Evolutionary conservation across 805 yeast genomes (phyloP).

Genomic region (Starmerella sp.): DNA sequence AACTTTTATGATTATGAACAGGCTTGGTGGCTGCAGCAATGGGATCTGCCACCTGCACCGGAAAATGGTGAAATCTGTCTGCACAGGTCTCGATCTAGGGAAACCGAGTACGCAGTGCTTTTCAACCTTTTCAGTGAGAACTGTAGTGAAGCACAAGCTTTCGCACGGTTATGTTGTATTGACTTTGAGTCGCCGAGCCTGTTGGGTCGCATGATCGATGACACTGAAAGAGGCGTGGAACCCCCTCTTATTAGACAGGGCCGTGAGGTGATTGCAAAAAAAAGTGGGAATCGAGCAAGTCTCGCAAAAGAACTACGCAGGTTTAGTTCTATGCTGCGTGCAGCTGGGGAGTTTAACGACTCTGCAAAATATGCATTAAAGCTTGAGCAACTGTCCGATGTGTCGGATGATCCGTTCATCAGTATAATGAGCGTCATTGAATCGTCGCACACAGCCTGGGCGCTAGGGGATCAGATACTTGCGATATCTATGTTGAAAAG

Average conservation of each 20-base stretch:
- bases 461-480: constrained; percentile 41
- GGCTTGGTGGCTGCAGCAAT: constrained; percentile 65
- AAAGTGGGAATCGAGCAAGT: not conserved
- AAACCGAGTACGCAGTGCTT: constrained; percentile 25
- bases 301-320: constrained; percentile 10
- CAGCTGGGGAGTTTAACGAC: constrained; percentile 19
- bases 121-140: constrained; percentile 1
- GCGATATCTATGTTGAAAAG: constrained; percentile 37
- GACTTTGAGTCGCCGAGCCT: not conserved
- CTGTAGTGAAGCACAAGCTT: not conserved
- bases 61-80: constrained; percentile 30
- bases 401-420: not conserved
- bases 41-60: constrained; percentile 42
- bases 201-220: not conserved
- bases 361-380: constrained; percentile 22
- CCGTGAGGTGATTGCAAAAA: constrained; percentile 27
- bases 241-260: constrained; percentile 6
- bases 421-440: constrained; percentile 28
- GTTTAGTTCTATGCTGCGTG: constrained; percentile 16
- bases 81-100: not conserved
- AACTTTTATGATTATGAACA: constrained; percentile 12
- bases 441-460: constrained; percentile 57
- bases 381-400: constrained; percentile 15
- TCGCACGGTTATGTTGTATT: not conserved
- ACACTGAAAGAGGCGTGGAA: too few species aligned